phyloP scores from a whole-genome alignment of 768 basidiomycete species.

The Lactarius sp. region DNA sequence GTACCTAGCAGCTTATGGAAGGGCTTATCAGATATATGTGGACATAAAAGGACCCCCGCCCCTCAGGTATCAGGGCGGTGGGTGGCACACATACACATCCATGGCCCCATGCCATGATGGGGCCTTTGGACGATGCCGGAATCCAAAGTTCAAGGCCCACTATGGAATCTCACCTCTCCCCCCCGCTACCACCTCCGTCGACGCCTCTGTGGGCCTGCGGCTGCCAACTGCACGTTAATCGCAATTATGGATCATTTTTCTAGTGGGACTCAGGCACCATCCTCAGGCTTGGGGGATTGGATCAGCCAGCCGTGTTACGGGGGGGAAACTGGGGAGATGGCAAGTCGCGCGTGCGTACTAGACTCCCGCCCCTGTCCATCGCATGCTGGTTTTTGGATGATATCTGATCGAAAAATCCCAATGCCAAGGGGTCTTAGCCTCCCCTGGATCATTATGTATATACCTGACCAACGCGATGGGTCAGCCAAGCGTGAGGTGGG shows the following conservation, averaged over 20 bases:
- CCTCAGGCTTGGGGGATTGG: neutral
- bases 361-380: no score
- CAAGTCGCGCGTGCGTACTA: no score
- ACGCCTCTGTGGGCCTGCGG: neutral
- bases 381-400: no score
- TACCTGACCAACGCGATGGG: no score
- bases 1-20: neutral
- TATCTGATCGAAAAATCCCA: no score
- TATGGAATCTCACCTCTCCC: neutral
- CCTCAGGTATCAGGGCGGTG: neutral
- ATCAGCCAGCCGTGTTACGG: neutral
- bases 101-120: neutral
- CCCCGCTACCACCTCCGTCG: neutral
- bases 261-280: neutral
- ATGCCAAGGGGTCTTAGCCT: no score
- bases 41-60: neutral
- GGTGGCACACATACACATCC: neutral
- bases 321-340: neutral
- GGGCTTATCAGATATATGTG: neutral
- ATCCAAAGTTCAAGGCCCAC: neutral
- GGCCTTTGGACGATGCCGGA: neutral
- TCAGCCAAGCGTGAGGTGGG: no score
- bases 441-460: no score
- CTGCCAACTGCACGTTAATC: constrained; percentile 1
- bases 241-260: neutral